Percentiles rank a stretch among this genome's conserved stretches.
phyloP scores from a whole-genome alignment of 1,284 basidiomycete species.

The Rhizopogon parksii region DNA sequence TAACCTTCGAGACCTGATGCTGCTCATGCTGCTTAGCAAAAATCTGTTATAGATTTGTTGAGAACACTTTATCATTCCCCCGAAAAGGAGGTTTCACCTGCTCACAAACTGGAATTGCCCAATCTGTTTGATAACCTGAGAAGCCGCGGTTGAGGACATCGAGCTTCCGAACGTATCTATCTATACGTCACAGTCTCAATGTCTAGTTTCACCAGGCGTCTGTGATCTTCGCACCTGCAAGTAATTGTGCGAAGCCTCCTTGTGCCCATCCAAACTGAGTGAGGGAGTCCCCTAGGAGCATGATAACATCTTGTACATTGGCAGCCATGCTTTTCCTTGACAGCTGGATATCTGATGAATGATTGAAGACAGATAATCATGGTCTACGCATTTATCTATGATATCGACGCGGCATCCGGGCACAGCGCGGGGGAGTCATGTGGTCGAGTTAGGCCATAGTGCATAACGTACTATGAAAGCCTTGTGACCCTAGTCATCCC shows the following conservation, averaged over 20 bases:
- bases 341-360: neutral
- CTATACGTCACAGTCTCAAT: conserved; percentile 31
- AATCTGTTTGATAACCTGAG: conserved; percentile 78
- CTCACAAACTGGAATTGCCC: conserved; percentile 73
- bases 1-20: conserved; percentile 50
- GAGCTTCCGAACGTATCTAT: conserved; percentile 68
- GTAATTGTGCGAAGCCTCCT: conserved; percentile 52
- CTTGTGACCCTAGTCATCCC: neutral
- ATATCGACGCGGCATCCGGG: neutral
- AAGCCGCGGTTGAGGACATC: conserved; percentile 81
- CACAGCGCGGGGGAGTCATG: neutral
- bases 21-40: conserved; percentile 48
- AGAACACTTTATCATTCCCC: neutral
- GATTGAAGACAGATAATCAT: neutral
- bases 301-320: conserved; percentile 52
- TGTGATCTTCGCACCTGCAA: conserved; percentile 46
- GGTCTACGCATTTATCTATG: neutral
- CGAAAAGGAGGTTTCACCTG: conserved; percentile 40
- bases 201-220: neutral
- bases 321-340: conserved; percentile 42
- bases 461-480: neutral
- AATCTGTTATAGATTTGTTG: conserved; percentile 30
- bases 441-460: neutral
- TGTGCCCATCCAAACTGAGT: conserved; percentile 58
- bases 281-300: conserved; percentile 75